Base-by-base conservation (phyloP, 1,284 basidiomycete genomes). In the Leccinum insolens region DNA sequence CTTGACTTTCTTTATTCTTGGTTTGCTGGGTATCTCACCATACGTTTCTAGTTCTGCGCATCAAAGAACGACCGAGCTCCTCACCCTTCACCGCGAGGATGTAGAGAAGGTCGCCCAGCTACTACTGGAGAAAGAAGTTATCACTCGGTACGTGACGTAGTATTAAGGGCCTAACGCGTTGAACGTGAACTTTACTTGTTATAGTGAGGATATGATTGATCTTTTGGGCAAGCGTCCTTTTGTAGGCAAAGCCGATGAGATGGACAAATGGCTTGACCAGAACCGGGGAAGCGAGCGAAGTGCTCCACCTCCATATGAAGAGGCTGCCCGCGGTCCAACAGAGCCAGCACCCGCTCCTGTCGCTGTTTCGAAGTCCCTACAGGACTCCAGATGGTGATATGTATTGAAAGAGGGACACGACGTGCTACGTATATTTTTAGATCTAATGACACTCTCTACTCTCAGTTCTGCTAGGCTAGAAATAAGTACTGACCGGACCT, bases 61-160 rank as follows among this genome's bases (percentile, higher is more conserved):
- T 78, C 83, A 87, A 71, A 88, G 96, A 65, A 99, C 96, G 57
- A 93, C 88, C 22, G 86, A 92, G 62, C 85, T 99, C 12, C 82
- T 99, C 67, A 93, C 86, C 2, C 86, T 93, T 72, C 94, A 98
- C 80, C 89, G 88, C 71, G 91, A 86, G 25, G 93, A 96, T 71
- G 96, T 99, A 1, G 95, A 98, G 81, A 97, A 96, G 82, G 95
- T 99, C 14, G 97, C 97, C 0, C 84, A 94, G 80, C 81, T 95
- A 49, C 83, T 99, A 59, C 83, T 99, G 20, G 89, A 95, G 80
- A 97, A 96, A 82, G 97, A 99, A 80, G 94, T 99, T 28, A 92
- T 99, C 69, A 97, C 94, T 61, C 89, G 96, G 92, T 94, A 76
- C 62, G 74, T 22, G 6, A 49, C 15, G 17, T 22, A 15, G 83